Conservation (phyloP, 345 rosid genomes). For the Bruguiera gymnorhiza region DNA sequence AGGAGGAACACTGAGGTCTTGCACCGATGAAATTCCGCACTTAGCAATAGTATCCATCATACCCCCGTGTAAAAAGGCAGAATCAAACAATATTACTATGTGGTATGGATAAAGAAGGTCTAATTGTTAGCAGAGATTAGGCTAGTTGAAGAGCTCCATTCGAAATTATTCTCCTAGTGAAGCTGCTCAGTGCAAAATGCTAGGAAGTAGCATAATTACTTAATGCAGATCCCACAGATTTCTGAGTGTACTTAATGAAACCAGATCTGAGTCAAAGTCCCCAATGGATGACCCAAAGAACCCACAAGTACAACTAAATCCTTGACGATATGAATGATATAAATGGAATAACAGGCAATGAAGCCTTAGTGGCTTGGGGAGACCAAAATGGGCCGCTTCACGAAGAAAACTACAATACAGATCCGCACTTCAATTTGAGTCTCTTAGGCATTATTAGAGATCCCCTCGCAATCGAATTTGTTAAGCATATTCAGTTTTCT, state of each 20-base stretch:
- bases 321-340: constrained; percentile 24
- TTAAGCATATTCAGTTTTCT: constrained; percentile 42
- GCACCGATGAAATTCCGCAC: constrained; percentile 38
- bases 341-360: constrained; percentile 25
- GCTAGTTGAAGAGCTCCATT: constrained; percentile 38
- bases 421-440: constrained; percentile 16
- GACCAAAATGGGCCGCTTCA: constrained; percentile 45
- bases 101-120: constrained; percentile 17
- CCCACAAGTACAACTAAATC: constrained; percentile 33
- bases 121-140: constrained; percentile 25
- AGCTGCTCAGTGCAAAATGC: constrained; percentile 37
- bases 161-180: constrained; percentile 25
- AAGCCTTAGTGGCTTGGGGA: constrained; percentile 19
- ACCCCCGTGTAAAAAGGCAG: constrained; percentile 33
- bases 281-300: constrained; percentile 25
- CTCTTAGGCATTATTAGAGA: too few species aligned
- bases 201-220: constrained; percentile 19
- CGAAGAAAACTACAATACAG: constrained; percentile 21
- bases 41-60: constrained; percentile 45
- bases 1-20: constrained; percentile 45
- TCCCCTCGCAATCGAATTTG: constrained; percentile 16
- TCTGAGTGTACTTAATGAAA: constrained; percentile 8
- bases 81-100: constrained; percentile 23
- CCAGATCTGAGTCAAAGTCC: constrained; percentile 29
- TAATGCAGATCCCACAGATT: constrained; percentile 2